Evolutionary conservation across 1,139 yeast species (phyloP), one percentile per base, ranked within the genome.

Genomic region (Geotrichum restrictum): DNA sequence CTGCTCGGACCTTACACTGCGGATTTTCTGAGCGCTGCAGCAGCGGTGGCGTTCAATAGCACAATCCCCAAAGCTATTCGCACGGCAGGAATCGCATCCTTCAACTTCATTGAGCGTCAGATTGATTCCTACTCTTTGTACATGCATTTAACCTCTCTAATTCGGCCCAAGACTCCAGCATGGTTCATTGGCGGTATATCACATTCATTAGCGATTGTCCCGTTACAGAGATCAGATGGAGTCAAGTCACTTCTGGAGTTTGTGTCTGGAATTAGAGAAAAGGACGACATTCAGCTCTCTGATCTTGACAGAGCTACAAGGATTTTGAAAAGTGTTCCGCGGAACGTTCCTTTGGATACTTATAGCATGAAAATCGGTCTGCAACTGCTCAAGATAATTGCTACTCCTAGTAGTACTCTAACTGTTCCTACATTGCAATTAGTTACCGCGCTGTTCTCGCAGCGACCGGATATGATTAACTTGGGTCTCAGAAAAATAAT

Each of bases 231-330:
- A 70, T 77, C 1, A 14, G 83, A 86, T 62, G 97, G 97, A 0
- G 77, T 91, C 1, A 69, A 78, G 34, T 75, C 88, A 1, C 69
- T 91, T 49, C 75, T 89, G 34, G 98, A 93, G 67, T 82, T 85
- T 59, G 76, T 86, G 0, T 74, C 88, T 14, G 96, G 95, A 0
- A 71, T 86, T 37, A 72, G 96, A 56, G 95, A 88, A 43, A 76
- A 77, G 53, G 94, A 85, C 51, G 82, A 83, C 29, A 71, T 88
- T 6, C 81, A 82, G 34, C 51, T 46, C 18, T 82, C 80, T 38
- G 85, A 82, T 60, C 74, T 88, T 50, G 82, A 82, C 24, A 78
- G 82, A 56, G 85, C 87, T 1, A 79, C 86, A 18, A 77, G 75
- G 47, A 76, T 87, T 1, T 67, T 88, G 11, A 67, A 85, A 42